phyloP scores from a whole-genome alignment of 2,329 filamentous ascomycete species.

The Immersiporthe knoxdaviesiana region DNA sequence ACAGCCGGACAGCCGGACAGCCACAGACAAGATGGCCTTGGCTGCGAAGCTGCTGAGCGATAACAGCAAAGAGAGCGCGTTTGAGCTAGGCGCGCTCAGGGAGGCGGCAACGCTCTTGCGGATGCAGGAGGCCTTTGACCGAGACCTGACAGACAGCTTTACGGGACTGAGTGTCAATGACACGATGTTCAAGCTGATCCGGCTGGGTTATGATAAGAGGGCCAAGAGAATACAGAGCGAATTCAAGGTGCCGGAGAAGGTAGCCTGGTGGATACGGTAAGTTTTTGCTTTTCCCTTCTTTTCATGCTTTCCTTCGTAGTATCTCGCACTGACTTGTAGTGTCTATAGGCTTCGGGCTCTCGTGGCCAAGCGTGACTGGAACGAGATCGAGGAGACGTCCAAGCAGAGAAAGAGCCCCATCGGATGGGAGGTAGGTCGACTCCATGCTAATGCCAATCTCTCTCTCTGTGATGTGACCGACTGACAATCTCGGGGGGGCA shows the following conservation, averaged over 20 bases:
- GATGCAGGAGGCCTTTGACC: conserved; percentile 85
- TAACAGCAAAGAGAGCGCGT: conserved; percentile 71
- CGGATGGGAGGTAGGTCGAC: conserved; percentile 81
- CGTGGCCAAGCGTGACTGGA: conserved; percentile 89
- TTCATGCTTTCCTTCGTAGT: not conserved
- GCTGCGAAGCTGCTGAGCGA: conserved; percentile 83
- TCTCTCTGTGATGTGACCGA: not conserved
- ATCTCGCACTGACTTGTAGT: not conserved
- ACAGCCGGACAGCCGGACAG: conserved; percentile 69
- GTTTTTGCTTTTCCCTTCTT: too few species aligned
- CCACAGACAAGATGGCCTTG: conserved; percentile 85
- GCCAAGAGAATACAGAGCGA: conserved; percentile 88
- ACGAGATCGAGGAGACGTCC: conserved; percentile 83
- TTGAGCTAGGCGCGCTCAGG: conserved; percentile 75
- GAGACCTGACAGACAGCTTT: conserved; percentile 72
- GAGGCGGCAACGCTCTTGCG: conserved; percentile 80
- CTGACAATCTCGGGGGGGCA: not conserved
- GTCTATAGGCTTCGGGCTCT: conserved; percentile 75
- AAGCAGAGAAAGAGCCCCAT: conserved; percentile 85
- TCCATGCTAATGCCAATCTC: not conserved
- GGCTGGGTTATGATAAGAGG: conserved; percentile 78
- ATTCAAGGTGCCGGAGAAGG: conserved; percentile 91
- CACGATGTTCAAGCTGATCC: conserved; percentile 86
- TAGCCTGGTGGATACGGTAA: conserved; percentile 80
- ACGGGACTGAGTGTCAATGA: conserved; percentile 86